Evolutionary conservation across 441 rosid genomes (phyloP), one percentile per base, ranked within the genome.

Genomic region (Kokia cookei): DNA sequence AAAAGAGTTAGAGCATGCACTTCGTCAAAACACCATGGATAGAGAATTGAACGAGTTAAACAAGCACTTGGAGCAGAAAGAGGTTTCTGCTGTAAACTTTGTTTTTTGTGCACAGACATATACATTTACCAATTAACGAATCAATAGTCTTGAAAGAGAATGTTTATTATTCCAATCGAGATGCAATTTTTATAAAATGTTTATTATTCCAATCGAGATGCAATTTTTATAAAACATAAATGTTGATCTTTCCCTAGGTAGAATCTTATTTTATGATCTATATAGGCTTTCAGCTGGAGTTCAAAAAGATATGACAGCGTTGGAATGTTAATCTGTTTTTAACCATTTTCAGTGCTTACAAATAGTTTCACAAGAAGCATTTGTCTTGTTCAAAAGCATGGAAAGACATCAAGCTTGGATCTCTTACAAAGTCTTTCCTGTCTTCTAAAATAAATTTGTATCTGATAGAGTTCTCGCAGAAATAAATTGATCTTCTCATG

Each of bases 1-100:
- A 60, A 86, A 84, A 73, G 92, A 90, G 82, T 88, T 89, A 86
- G 92, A 86, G 80, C 91, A 90, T 74, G 73, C 82, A 65, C 82
- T 90, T 78, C 72, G 86, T 80, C 85, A 77, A 42, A 86, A 84
- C 81, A 82, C 82, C 58, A 82, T 90, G 94, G 94, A 82, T 26
- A 86, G 81, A 75, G 92, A 90, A 81, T 79, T 90, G 80, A 80
- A 79, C 43, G 92, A 90, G 76, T 73, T 90, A 71, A 87, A 86
- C 76, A 87, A 82, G 77, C 83, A 83, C 65, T 83, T 88, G 81
- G 90, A 90, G 81, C 86, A 88, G 89, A 90, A 90, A 83, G 89
- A 90, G 94, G 94, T 90, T 72, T 71, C 48, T 42, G 45, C 40
- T 50, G 75, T 63, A 73, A 59, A 61, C 57, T 40, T 71, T 78